Conservation (phyloP, 1,139 yeast species). For the Blastobotrys aristatus region DNA sequence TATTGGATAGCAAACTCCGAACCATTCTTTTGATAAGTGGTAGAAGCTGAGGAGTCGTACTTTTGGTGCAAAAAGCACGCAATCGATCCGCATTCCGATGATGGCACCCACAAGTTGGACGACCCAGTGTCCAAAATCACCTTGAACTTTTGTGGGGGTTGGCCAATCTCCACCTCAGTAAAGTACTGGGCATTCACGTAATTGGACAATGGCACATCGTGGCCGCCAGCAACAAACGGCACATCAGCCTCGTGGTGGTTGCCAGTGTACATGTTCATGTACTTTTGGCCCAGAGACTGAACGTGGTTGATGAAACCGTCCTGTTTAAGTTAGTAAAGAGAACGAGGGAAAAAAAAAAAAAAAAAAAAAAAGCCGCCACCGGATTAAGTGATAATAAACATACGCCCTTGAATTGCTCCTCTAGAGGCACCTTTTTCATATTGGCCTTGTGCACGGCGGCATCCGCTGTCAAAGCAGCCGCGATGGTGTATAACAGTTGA, state of each 20-base stretch:
- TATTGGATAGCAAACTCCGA: slow-evolving; percentile 77
- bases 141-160: slow-evolving; percentile 89
- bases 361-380: background rate
- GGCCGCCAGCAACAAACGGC: slow-evolving; percentile 36
- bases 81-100: slow-evolving; percentile 79
- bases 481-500: slow-evolving; percentile 40
- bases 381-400: slow-evolving; percentile 12
- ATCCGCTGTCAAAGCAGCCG: slow-evolving; percentile 45
- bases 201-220: slow-evolving; percentile 77
- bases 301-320: slow-evolving; percentile 55
- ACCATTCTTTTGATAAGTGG: slow-evolving; percentile 82
- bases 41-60: slow-evolving; percentile 75
- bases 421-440: slow-evolving; percentile 58
- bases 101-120: slow-evolving; percentile 95
- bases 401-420: slow-evolving; percentile 56
- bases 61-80: slow-evolving; percentile 92
- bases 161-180: slow-evolving; percentile 83
- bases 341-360: background rate
- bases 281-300: slow-evolving; percentile 67
- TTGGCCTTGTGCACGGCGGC: slow-evolving; percentile 49
- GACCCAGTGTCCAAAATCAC: slow-evolving; percentile 83
- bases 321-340: slow-evolving; percentile 15
- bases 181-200: slow-evolving; percentile 93
- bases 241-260: slow-evolving; percentile 30
- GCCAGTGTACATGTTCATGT: slow-evolving; percentile 51